phyloP scores from a whole-genome alignment of 2,329 filamentous ascomycete genomes.

The Apiospora pterosperma region DNA sequence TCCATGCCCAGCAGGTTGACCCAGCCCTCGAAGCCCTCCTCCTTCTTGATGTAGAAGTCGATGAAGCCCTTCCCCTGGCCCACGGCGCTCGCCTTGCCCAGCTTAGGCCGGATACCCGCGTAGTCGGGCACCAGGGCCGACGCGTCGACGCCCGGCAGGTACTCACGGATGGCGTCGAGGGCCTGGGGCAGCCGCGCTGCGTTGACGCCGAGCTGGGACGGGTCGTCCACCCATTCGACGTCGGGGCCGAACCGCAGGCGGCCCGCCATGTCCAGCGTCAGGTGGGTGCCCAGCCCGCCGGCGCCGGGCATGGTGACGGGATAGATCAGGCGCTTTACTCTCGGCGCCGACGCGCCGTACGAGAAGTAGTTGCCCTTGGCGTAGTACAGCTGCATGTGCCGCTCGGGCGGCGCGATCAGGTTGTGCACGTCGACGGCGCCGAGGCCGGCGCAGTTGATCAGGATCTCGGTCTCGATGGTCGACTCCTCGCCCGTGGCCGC shows the following conservation, averaged over 20 bases:
- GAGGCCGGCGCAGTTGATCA: conserved; percentile 86
- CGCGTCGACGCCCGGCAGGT: conserved; percentile 71
- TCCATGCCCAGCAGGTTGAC: conserved; percentile 91
- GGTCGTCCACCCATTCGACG: conserved; percentile 82
- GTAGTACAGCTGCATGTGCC: conserved; percentile 65
- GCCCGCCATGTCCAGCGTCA: conserved; percentile 85
- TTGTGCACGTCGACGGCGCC: conserved; percentile 76
- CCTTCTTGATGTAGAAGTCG: conserved; percentile 78
- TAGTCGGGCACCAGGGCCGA: conserved; percentile 74
- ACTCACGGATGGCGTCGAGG: conserved; percentile 70
- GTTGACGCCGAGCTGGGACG: conserved; percentile 68
- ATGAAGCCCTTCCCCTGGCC: conserved; percentile 66
- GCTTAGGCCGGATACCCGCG: conserved; percentile 86
- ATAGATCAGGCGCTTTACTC: conserved; percentile 74
- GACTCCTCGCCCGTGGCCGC: conserved; percentile 41
- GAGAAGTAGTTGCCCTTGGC: conserved; percentile 97
- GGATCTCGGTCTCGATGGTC: conserved; percentile 67
- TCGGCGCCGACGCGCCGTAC: conserved; percentile 64
- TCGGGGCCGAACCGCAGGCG: conserved; percentile 90
- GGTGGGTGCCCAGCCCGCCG: conserved; percentile 84
- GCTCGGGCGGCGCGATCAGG: conserved; percentile 63
- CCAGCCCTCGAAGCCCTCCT: conserved; percentile 78
- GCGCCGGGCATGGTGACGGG: conserved; percentile 79
- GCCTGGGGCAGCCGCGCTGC: conserved; percentile 61
- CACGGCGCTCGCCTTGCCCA: conserved; percentile 58